Conservation (phyloP, 1,284 basidiomycete species). For the Paramarasmius palmivorus region DNA sequence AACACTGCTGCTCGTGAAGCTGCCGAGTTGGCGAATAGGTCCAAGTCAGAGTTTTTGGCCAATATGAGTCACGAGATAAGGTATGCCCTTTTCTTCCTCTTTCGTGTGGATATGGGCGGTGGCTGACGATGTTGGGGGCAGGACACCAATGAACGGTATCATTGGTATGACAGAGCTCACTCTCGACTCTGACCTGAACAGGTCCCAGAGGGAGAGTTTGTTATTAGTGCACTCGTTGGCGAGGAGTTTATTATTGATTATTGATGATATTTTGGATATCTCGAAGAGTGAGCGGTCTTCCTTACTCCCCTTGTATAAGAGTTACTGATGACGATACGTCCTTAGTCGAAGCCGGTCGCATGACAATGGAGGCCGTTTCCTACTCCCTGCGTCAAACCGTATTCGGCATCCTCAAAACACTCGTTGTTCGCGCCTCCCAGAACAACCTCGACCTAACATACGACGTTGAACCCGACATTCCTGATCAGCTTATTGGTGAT, state of each 20-base stretch:
- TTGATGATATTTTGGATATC: conserved; percentile 97
- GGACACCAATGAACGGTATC: conserved; percentile 99
- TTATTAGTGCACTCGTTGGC: conserved; percentile 96
- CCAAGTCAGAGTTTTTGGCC: conserved; percentile 97
- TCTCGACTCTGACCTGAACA: conserved; percentile 87
- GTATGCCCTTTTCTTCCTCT: conserved; percentile 38
- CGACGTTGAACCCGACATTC: conserved; percentile 94
- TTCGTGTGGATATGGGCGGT: conserved; percentile 8
- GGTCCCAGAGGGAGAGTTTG: conserved; percentile 92
- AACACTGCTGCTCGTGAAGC: conserved; percentile 98
- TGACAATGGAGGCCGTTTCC: conserved; percentile 99
- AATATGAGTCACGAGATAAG: conserved; percentile 98
- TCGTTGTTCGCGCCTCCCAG: conserved; percentile 97
- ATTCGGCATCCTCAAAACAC: conserved; percentile 96
- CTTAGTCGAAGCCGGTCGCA: conserved; percentile 93
- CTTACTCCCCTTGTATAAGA: too few relatives aligned
- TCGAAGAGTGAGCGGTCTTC: conserved; percentile 80
- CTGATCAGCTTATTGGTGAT: conserved; percentile 96
- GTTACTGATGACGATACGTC: conserved; percentile 13
- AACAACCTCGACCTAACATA: conserved; percentile 97
- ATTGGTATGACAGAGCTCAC: conserved; percentile 99
- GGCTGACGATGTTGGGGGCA: conserved; percentile 29
- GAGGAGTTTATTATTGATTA: conserved; percentile 92
- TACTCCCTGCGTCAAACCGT: conserved; percentile 98
- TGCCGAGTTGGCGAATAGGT: conserved; percentile 93